A percentile compares a stretch with the other conserved stretches of the same genome.
These are phyloP conservation scores for Myriangium duriaei DNA, from an alignment of 2,329 filamentous ascomycete genomes.

Conservation along the genomic window DNA sequence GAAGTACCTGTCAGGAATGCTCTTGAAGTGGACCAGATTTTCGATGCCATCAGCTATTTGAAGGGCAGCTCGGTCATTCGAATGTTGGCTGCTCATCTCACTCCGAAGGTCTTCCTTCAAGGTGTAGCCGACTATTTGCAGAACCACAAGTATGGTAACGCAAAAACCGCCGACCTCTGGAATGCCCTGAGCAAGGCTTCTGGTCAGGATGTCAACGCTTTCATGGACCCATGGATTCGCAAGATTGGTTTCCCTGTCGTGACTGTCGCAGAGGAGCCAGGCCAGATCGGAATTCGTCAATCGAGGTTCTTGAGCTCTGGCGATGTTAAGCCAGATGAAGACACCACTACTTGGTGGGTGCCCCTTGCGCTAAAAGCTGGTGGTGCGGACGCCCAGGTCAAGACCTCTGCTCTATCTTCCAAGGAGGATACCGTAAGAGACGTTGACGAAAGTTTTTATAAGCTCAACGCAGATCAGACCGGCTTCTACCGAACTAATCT, in stretches of 20 bases:
- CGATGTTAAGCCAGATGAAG: slow-evolving; percentile 81
- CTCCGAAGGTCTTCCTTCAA: slow-evolving; percentile 74
- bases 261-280: slow-evolving; percentile 70
- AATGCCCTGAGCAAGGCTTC: slow-evolving; percentile 75
- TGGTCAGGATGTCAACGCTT: slow-evolving; percentile 67
- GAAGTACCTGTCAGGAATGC: slow-evolving; percentile 91
- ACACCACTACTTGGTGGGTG: slow-evolving; percentile 90
- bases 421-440: slow-evolving; percentile 68
- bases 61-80: slow-evolving; percentile 95
- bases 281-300: slow-evolving; percentile 72
- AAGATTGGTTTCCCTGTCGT: slow-evolving; percentile 92
- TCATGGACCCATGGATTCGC: slow-evolving; percentile 93
- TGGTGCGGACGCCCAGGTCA: slow-evolving; percentile 47
- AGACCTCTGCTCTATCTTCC: slow-evolving; percentile 55
- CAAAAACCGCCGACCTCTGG: slow-evolving; percentile 87
- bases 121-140: slow-evolving; percentile 86
- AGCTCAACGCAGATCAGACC: slow-evolving; percentile 79
- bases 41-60: slow-evolving; percentile 90
- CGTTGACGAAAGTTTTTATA: slow-evolving; percentile 73
- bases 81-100: slow-evolving; percentile 87
- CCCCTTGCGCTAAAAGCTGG: slow-evolving; percentile 77
- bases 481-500: slow-evolving; percentile 93
- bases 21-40: slow-evolving; percentile 94
- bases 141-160: slow-evolving; percentile 76
- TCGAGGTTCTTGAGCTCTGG: slow-evolving; percentile 83